phyloP scores from a whole-genome alignment of 2,329 filamentous ascomycete genomes.

The Pseudogymnoascus pannorum region DNA sequence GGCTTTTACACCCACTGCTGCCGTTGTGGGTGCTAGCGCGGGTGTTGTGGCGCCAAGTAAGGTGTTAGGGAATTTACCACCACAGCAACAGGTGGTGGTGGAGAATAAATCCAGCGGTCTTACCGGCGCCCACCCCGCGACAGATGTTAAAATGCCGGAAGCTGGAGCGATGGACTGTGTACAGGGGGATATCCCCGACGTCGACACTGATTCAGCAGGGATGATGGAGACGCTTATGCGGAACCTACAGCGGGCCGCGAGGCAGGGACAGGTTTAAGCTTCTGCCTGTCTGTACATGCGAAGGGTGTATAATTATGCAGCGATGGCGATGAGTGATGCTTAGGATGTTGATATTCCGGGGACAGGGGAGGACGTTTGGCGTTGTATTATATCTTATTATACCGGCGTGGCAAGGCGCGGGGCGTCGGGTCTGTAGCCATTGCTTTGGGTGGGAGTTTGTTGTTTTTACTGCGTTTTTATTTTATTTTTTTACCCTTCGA shows the following conservation, averaged over 20 bases:
- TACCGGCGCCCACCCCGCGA: background rate
- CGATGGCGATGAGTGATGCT: background rate
- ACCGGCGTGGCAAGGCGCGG: background rate
- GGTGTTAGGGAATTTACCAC: background rate
- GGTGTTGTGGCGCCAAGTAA: background rate
- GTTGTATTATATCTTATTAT: constrained; percentile 4
- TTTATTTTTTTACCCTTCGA: background rate
- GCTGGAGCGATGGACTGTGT: background rate
- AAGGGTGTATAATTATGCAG: background rate
- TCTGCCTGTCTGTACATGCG: background rate
- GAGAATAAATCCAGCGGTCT: background rate
- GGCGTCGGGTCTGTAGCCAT: background rate
- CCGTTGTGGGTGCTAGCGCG: background rate
- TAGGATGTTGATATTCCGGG: background rate
- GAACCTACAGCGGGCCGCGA: background rate
- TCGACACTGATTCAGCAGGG: background rate
- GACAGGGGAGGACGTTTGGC: background rate
- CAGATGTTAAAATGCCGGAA: background rate
- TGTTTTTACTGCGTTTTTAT: background rate
- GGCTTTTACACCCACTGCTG: background rate
- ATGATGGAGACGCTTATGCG: constrained; percentile 6
- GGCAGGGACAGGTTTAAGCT: background rate
- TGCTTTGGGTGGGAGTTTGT: background rate
- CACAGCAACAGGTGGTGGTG: background rate
- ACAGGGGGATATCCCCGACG: background rate